A percentile compares a stretch with the other conserved stretches of the same genome.
Conservation (phyloP, 192 early-diverging fungal species). For the Rhizoclosmatium globosum region DNA sequence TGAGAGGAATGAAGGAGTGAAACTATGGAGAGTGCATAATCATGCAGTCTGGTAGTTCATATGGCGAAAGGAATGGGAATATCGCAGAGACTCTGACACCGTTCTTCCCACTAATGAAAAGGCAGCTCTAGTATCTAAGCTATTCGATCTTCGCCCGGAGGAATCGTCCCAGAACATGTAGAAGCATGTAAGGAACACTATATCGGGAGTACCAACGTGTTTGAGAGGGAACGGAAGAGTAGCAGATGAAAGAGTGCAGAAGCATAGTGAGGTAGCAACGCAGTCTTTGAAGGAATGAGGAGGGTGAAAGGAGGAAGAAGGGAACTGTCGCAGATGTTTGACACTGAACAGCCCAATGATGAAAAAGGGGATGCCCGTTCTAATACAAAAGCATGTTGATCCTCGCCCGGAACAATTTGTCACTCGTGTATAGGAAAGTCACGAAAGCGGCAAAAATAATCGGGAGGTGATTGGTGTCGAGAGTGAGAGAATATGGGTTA, state of each 20-base stretch:
- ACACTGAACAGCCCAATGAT: constrained; percentile 3
- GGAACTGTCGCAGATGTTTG: constrained; percentile 8
- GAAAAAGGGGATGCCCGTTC: constrained; percentile 3
- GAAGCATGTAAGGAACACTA: background rate
- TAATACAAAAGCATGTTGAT: constrained; percentile 7
- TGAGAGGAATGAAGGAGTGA: no score
- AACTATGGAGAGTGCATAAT: background rate
- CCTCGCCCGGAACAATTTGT: constrained; percentile 18
- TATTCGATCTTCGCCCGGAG: constrained; percentile 10
- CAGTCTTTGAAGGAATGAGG: background rate
- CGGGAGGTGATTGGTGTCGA: background rate
- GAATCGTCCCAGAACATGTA: background rate
- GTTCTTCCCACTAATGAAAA: background rate
- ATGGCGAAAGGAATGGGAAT: background rate
- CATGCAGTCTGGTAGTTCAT: background rate
- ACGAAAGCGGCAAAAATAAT: constrained; percentile 16
- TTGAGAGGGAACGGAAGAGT: background rate
- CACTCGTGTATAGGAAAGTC: constrained; percentile 14
- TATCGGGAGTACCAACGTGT: background rate
- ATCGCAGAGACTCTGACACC: constrained; percentile 12
- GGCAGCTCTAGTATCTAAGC: constrained; percentile 15
- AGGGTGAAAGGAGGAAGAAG: background rate
- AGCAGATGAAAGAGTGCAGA: background rate
- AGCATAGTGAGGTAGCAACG: background rate
- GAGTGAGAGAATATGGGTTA: background rate